Conservation (phyloP, 495 filamentous ascomycete genomes). For the Penicillium chermesinum region DNA sequence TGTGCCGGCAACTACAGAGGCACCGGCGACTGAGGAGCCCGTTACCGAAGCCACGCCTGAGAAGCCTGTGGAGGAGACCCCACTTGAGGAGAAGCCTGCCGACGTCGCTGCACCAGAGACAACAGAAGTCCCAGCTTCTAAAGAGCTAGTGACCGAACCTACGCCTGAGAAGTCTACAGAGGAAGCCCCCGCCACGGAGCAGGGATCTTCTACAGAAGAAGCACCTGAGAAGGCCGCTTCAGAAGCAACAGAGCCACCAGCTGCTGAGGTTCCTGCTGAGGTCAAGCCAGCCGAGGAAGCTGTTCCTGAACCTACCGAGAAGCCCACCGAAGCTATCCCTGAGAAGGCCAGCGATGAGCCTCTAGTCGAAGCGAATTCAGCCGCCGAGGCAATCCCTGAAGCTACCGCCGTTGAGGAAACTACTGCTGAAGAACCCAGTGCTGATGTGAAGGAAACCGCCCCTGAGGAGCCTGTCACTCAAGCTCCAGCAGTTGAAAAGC, state of each 20-base stretch:
- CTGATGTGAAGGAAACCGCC: not conserved
- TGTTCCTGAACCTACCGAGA: constrained; percentile 2
- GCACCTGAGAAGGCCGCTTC: constrained; percentile 1
- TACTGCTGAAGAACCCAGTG: not conserved
- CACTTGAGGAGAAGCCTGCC: constrained; percentile 1
- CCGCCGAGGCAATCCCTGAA: not conserved
- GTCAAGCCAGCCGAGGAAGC: not conserved
- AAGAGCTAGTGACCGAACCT: not conserved
- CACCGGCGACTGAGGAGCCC: not conserved
- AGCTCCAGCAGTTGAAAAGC: not conserved
- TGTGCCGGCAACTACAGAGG: not conserved
- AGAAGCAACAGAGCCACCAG: not conserved
- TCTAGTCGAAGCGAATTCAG: no score
- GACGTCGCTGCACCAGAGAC: not conserved
- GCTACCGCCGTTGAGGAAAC: not conserved
- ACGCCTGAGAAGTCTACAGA: not conserved
- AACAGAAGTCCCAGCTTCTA: not conserved
- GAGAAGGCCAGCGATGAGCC: not conserved
- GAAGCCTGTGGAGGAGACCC: not conserved
- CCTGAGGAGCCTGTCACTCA: not conserved
- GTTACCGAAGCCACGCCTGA: not conserved
- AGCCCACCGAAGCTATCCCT: not conserved
- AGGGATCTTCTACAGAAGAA: not conserved
- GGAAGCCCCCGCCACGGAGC: not conserved
- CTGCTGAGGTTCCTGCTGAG: not conserved